These are phyloP conservation scores for Coelastrella sp. DNA, from an alignment of 139 green algal genomes.

Conservation along the genomic window DNA sequence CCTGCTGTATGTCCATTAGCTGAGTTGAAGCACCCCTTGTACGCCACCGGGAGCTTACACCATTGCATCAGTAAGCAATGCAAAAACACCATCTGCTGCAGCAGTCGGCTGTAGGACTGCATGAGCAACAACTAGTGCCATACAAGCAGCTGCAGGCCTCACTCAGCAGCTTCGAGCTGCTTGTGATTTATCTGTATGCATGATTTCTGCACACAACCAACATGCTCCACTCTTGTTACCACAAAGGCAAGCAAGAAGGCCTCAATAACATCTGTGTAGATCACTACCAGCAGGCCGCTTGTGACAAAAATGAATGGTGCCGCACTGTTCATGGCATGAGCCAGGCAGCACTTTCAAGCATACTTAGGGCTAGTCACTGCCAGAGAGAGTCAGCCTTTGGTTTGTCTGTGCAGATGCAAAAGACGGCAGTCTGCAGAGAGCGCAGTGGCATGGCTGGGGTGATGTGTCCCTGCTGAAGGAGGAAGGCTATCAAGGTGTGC, in stretches of 20 bases:
- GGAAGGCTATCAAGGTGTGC: slow-evolving; percentile 21
- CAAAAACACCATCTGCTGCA: not conserved
- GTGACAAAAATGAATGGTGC: no score
- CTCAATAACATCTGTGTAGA: no score
- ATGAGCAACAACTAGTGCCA: no score
- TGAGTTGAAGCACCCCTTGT: slow-evolving; percentile 31
- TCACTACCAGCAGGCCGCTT: no score
- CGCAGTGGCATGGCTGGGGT: slow-evolving; percentile 49
- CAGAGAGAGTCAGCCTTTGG: not conserved
- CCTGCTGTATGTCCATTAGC: slow-evolving; percentile 21
- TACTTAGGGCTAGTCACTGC: not conserved
- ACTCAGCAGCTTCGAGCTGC: no score
- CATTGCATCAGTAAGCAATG: slow-evolving; percentile 9
- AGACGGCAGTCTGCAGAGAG: slow-evolving; percentile 34
- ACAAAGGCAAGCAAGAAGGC: no score
- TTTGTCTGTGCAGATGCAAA: not conserved
- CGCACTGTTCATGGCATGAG: no score
- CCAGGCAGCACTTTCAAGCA: not conserved
- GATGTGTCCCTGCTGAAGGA: slow-evolving; percentile 49
- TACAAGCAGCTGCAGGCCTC: no score
- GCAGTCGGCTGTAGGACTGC: no score
- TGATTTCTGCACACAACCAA: no score
- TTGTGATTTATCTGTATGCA: no score
- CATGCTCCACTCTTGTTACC: no score
- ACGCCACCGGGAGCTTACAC: not conserved